Percentiles rank a stretch among this genome's conserved stretches.
phyloP scores from a whole-genome alignment of 164 flowering plant species.

The Piper longum region DNA sequence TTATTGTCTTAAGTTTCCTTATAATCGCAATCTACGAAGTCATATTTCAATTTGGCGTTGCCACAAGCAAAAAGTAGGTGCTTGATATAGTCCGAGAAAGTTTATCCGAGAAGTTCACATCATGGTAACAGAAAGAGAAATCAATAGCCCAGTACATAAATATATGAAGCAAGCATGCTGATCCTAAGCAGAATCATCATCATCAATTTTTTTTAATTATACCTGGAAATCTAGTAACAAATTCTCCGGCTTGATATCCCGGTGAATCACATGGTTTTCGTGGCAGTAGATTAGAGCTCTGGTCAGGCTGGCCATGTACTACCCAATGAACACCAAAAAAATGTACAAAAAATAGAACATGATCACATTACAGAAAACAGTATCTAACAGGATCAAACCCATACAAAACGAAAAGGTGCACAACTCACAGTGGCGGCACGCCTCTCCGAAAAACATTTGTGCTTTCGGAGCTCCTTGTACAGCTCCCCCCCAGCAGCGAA shows the following conservation, averaged over 20 bases:
- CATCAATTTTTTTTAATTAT: background rate
- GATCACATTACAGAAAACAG: background rate
- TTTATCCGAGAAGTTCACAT: too few species aligned
- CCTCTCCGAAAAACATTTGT: conserved; percentile 37
- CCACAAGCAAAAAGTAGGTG: too few species aligned
- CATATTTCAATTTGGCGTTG: too few species aligned
- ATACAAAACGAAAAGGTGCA: background rate
- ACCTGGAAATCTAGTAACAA: conserved; percentile 91
- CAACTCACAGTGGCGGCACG: conserved; percentile 66
- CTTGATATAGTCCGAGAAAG: too few species aligned
- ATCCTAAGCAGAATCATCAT: too few species aligned
- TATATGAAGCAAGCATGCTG: too few species aligned
- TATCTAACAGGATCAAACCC: background rate
- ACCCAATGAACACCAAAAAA: conserved; percentile 6
- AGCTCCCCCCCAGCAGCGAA: conserved; percentile 85
- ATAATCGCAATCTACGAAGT: too few species aligned
- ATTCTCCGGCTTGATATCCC: conserved; percentile 97
- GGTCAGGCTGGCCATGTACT: conserved; percentile 83
- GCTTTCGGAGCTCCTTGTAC: conserved; percentile 38
- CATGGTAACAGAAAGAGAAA: too few species aligned
- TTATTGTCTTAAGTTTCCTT: too few species aligned
- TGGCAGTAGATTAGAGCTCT: conserved; percentile 86
- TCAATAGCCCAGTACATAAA: too few species aligned
- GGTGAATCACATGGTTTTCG: conserved; percentile 82
- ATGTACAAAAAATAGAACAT: background rate